phyloP scores from a whole-genome alignment of 345 rosid species.

The Citrus medica region DNA sequence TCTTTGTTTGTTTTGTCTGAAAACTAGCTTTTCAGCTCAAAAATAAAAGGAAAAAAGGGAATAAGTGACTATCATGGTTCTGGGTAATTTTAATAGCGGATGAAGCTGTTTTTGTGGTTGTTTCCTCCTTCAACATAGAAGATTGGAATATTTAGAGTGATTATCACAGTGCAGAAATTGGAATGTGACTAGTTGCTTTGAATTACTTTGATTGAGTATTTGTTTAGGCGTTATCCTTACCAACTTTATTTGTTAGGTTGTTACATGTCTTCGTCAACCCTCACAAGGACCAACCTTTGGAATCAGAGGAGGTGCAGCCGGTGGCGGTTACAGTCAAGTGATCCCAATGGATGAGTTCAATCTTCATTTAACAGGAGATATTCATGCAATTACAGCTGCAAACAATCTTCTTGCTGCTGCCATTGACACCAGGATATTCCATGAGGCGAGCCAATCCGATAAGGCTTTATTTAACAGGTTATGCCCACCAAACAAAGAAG shows the following conservation, averaged over 20 bases:
- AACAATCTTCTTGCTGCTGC: slow-evolving; percentile 99
- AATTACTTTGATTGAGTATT: background rate
- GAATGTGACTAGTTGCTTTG: background rate
- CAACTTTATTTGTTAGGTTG: slow-evolving; percentile 48
- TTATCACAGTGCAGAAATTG: background rate
- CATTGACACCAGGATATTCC: slow-evolving; percentile 93
- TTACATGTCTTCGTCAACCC: slow-evolving; percentile 97
- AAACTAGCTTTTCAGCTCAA: background rate
- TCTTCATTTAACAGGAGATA: slow-evolving; percentile 96
- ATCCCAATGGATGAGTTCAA: slow-evolving; percentile 99
- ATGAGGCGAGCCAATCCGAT: slow-evolving; percentile 85
- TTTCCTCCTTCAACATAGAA: background rate
- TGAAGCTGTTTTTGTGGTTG: background rate
- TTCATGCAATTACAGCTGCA: slow-evolving; percentile 98
- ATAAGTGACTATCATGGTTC: background rate
- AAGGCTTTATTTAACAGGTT: slow-evolving; percentile 91
- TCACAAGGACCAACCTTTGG: slow-evolving; percentile 99
- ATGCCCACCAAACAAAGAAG: slow-evolving; percentile 87
- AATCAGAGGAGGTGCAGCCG: slow-evolving; percentile 99
- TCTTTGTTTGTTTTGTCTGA: background rate
- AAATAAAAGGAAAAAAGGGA: background rate
- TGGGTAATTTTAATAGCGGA: background rate
- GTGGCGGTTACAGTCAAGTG: slow-evolving; percentile 99
- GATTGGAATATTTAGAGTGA: background rate
- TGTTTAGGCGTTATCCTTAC: background rate